Conservation (phyloP, 352 stramenopile genomes). For the Phytophthora kernoviae region DNA sequence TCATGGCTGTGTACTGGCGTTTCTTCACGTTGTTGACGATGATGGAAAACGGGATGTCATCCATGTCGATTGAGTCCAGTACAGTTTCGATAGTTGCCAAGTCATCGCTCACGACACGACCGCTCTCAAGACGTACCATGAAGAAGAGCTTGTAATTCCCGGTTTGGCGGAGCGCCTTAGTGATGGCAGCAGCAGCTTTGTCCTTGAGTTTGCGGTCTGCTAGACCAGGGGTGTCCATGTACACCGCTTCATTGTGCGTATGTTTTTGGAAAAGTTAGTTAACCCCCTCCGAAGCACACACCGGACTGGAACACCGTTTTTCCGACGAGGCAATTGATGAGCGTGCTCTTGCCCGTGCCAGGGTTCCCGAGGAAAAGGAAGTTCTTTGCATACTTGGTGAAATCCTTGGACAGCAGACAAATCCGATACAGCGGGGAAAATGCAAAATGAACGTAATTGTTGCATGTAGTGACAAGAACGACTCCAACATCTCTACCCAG, state of each 20-base stretch:
- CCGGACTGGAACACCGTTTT: constrained; percentile 10
- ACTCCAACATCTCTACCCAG: too few relatives aligned
- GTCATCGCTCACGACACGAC: constrained; percentile 23
- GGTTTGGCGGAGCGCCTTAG: constrained; percentile 11
- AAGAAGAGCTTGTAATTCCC: constrained; percentile 34
- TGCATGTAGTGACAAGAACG: too few relatives aligned
- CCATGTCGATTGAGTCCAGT: constrained; percentile 18
- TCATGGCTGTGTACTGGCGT: constrained; percentile 16
- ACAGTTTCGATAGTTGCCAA: constrained; percentile 26
- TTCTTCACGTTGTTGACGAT: constrained; percentile 28
- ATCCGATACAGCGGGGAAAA: too few relatives aligned
- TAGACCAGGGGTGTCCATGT: neutral
- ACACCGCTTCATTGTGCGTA: too few relatives aligned
- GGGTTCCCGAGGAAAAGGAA: constrained; percentile 26
- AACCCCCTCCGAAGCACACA: constrained; percentile 9
- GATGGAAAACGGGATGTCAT: constrained; percentile 15
- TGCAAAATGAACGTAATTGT: too few relatives aligned
- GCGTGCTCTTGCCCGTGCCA: constrained; percentile 29
- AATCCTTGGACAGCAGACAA: too few relatives aligned
- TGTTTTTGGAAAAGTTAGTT: too few relatives aligned
- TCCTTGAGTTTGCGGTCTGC: too few relatives aligned
- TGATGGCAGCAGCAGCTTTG: constrained; percentile 10
- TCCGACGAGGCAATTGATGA: constrained; percentile 32
- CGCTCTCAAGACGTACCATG: constrained; percentile 26
- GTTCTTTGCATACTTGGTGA: too few relatives aligned